Evolutionary conservation across 495 filamentous ascomycete genomes (phyloP), one percentile per base, ranked within the genome.

Genomic region (Patellaria atrata): DNA sequence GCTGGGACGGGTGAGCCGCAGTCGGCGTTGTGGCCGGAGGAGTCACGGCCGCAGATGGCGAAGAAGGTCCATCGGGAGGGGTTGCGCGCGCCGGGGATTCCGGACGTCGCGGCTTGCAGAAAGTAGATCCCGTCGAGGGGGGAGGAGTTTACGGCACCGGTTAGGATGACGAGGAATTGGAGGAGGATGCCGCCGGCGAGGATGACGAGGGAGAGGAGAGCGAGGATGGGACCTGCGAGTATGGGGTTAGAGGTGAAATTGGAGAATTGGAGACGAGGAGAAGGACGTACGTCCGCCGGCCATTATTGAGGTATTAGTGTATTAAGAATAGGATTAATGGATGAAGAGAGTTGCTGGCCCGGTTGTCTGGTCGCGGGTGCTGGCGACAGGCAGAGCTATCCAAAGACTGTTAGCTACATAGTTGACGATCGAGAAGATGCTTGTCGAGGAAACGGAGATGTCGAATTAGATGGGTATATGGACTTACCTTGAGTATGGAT

Each of bases 31-130:
- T 52, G 58, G 13, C 74, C 75, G 33, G 68, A 57, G 10, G 18
- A 10, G 4, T 43, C 51, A 18, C 67, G 69, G 17, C 58, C 51
- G 55, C 74, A 79, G n/a, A 87, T 54, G 46, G 75, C 73, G 70
- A 85, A 87, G 60, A 77, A 87, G 2, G 84, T 89, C 85, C 85
- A 94, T 57, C 85, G 73, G 5, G 82, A 74, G 5, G 69, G 42
- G 22, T 67, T 21, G 14, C 71, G 67, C 1, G 83, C 73, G 14
- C 70, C 70, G 8, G 74, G 60, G 48, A 42, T 46, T 47, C 62
- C 70, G 28, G 61, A 56, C 10, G 82, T 87, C 52, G 73, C 64
- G 45, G 75, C 78, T 50, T 77, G 67, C 20, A 94, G 71, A 66
- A 92, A 91, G 61, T 77, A 93, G 45, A 82, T 79, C 26, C 75